Base-by-base conservation (phyloP, 1,139 yeast species). In the Williopsis jadinii region DNA sequence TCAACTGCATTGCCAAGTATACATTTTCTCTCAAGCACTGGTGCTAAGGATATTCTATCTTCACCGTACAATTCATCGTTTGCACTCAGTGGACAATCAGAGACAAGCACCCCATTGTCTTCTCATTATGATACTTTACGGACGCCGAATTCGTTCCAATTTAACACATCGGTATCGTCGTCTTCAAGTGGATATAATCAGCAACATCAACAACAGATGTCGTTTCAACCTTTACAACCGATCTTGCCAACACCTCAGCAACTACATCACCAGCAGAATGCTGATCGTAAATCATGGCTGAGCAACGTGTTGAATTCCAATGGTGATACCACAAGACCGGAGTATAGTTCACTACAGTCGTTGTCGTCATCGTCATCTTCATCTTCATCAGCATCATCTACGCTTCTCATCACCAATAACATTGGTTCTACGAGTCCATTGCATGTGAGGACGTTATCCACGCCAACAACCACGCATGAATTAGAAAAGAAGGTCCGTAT, bases 21-120 rank as follows among this genome's bases (percentile, higher is more conserved):
- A 3, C 51, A 49, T 14, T 44, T 45, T 32, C 32, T 48, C 9
- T 39, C 48, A 2, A 30, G 12, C 24, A 35, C 37, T 6, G 28
- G 32, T 10, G 32, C 36, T 4, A 38, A 34, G n/a, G 52, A 46
- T 30, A 34, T 41, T 5, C 26, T 52, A 11, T 38, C 49, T 9
- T 47, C 51, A n/a, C 57, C 57, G 3, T 51, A 44, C 38, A 46
- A 46, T 36, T 44, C 55, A 8, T 44, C 46, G 9, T 52, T 51
- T 42, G 15, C 34, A 33, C 28, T 39, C 35, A 34, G 39, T 10
- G 19, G 33, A 5, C 43, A 36, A 11, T 40, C 46, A 4, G 12
- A 41, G 8, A 26, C 10, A 19, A 44, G 38, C 13, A 47, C 53
- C 1, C 51, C 52, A 12, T 45, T 47, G 12, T 40, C 38, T 1